Evolutionary conservation across 768 basidiomycete species (phyloP).

Genomic region (Pulveroboletus sp.): DNA sequence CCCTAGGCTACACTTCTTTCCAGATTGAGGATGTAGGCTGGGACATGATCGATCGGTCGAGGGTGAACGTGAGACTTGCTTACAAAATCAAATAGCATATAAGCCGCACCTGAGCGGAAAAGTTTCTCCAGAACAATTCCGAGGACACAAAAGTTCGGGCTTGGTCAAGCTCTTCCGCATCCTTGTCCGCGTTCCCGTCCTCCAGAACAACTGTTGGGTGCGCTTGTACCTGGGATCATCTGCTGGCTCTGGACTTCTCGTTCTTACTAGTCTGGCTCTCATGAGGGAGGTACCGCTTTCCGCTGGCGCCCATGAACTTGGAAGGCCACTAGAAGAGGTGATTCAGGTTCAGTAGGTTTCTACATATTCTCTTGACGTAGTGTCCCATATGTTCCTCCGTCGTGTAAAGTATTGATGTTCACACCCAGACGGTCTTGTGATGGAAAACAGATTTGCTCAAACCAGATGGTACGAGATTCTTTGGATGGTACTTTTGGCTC

Average conservation of each 20-base stretch:
- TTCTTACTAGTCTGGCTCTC: conserved; percentile 41
- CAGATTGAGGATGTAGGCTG: too few relatives aligned
- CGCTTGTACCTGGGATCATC: conserved; percentile 32
- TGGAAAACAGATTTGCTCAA: too few relatives aligned
- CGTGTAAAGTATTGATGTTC: too few relatives aligned
- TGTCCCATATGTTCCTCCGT: too few relatives aligned
- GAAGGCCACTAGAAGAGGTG: conserved; percentile 36
- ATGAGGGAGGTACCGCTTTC: conserved; percentile 64
- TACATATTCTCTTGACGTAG: conserved; percentile 24
- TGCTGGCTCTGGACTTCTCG: conserved; percentile 35
- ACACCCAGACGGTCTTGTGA: neutral
- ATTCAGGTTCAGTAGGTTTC: conserved; percentile 30
- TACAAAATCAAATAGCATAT: conserved; percentile 37
- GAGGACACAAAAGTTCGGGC: conserved; percentile 95
- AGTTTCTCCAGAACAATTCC: conserved; percentile 56
- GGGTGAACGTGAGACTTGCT: conserved; percentile 38
- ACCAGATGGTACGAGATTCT: too few relatives aligned
- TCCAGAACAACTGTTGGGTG: conserved; percentile 54
- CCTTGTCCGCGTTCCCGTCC: conserved; percentile 95
- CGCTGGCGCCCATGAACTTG: conserved; percentile 68
- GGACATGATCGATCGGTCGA: too few relatives aligned
- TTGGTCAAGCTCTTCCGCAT: conserved; percentile 75
- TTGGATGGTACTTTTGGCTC: too few relatives aligned
- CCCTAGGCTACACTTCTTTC: too few relatives aligned
- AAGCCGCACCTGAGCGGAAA: neutral